Conservation (phyloP, 2,329 filamentous ascomycete species). For the Calonectria pteridis region DNA sequence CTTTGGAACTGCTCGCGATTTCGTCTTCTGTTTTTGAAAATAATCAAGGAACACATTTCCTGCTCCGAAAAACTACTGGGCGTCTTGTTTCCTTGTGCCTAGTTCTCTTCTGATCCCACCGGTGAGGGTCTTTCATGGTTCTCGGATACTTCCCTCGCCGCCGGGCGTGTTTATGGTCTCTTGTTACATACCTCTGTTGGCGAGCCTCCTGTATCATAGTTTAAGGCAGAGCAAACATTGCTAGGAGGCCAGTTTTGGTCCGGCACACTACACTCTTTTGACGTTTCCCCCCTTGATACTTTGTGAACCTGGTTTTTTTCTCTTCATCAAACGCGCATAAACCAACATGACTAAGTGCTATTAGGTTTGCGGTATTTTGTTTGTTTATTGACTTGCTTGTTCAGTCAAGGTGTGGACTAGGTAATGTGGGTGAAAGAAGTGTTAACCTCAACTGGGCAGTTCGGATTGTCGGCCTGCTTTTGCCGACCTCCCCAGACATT, state of each 20-base stretch:
- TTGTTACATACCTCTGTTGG: conserved; percentile 42
- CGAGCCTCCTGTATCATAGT: conserved; percentile 45
- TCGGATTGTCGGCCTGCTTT: neutral
- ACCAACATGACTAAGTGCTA: neutral
- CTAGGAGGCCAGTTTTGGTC: conserved; percentile 57
- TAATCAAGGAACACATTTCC: conserved; percentile 37
- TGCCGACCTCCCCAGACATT: neutral
- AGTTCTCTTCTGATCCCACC: conserved; percentile 32
- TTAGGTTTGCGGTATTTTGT: neutral
- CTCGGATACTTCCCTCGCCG: conserved; percentile 28
- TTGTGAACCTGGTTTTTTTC: neutral
- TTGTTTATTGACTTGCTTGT: neutral
- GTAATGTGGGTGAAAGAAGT: neutral
- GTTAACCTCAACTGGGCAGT: neutral
- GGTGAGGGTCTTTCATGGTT: conserved; percentile 1
- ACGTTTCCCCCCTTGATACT: neutral
- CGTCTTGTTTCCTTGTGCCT: conserved; percentile 25
- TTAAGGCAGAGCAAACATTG: conserved; percentile 47
- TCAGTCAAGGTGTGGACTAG: neutral
- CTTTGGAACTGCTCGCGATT: conserved; percentile 36
- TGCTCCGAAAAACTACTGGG: conserved; percentile 33
- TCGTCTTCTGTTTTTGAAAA: conserved; percentile 35
- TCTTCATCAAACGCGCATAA: neutral
- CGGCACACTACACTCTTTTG: conserved; percentile 34
- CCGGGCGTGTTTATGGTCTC: conserved; percentile 55